phyloP scores from a whole-genome alignment of 129 eudicot genomes.

The Tanacetum coccineum region DNA sequence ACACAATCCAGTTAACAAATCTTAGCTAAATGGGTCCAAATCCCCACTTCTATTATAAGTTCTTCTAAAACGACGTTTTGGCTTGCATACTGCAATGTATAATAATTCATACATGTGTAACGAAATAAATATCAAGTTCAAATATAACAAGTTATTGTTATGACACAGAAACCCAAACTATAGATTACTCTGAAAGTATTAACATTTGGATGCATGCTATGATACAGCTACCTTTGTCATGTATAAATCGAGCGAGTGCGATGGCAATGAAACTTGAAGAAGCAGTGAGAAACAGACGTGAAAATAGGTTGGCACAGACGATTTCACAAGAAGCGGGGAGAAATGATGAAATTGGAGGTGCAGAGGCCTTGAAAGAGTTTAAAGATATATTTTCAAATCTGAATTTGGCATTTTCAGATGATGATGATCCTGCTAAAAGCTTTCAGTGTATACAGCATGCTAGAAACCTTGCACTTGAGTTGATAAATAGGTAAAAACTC shows the following conservation, averaged over 20 bases:
- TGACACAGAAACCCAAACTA: too few relatives aligned
- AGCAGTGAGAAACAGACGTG: constrained; percentile 39
- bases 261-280: constrained; percentile 75
- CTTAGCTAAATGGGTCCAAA: too few relatives aligned
- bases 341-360: constrained; percentile 19
- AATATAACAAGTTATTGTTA: too few relatives aligned
- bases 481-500: constrained; percentile 35
- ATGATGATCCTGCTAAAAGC: constrained; percentile 34
- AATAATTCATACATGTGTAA: too few relatives aligned
- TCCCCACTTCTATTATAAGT: too few relatives aligned
- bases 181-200: too few relatives aligned
- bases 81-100: too few relatives aligned
- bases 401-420: constrained; percentile 35
- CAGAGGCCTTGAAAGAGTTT: constrained; percentile 21
- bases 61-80: too few relatives aligned
- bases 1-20: too few relatives aligned
- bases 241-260: constrained; percentile 58
- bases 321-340: too few relatives aligned
- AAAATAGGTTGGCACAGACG: constrained; percentile 26
- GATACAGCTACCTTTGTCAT: constrained; percentile 70
- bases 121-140: too few relatives aligned
- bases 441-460: constrained; percentile 46
- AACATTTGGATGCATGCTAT: background rate
- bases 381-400: constrained; percentile 33
- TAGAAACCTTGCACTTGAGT: constrained; percentile 44